A percentile compares a stretch with the other conserved stretches of the same genome.
These are phyloP conservation scores for Hansenula sp. DNA, from an alignment of 1,139 yeast genomes.

Conservation along the genomic window DNA sequence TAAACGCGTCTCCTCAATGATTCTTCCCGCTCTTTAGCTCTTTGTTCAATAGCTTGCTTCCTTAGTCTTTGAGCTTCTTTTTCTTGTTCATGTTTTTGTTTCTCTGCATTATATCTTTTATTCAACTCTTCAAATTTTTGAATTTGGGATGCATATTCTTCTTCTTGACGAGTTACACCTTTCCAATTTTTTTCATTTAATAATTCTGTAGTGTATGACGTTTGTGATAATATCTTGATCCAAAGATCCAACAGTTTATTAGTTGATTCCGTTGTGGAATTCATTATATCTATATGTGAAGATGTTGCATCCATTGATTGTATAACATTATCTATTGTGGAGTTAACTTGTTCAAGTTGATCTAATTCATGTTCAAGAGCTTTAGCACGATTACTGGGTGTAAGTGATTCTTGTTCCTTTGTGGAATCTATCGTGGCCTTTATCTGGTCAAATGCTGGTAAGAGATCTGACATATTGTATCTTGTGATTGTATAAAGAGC, in stretches of 20 bases:
- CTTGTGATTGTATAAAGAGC: too few species aligned
- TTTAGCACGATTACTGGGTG: slow-evolving; percentile 13
- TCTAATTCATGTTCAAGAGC: slow-evolving; percentile 21
- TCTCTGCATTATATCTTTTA: slow-evolving; percentile 14
- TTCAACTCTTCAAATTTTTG: slow-evolving; percentile 18
- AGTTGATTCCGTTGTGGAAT: slow-evolving; percentile 20
- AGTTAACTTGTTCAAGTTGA: slow-evolving; percentile 18
- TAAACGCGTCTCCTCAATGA: slow-evolving; percentile 21
- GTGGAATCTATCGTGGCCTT: slow-evolving; percentile 9
- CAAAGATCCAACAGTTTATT: slow-evolving; percentile 21
- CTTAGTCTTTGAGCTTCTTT: slow-evolving; percentile 10
- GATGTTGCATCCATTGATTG: slow-evolving; percentile 18
- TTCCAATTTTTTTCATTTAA: slow-evolving; percentile 21
- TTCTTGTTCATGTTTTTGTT: slow-evolving; percentile 17
- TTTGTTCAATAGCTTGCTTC: slow-evolving; percentile 12
- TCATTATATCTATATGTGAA: slow-evolving; percentile 13
- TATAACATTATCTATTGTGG: slow-evolving; percentile 17
- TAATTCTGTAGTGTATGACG: slow-evolving; percentile 19
- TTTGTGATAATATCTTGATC: slow-evolving; percentile 25
- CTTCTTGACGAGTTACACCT: slow-evolving; percentile 17
- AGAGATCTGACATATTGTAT: slow-evolving; percentile 8
- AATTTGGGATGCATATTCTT: slow-evolving; percentile 17
- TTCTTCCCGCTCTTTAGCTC: slow-evolving; percentile 18
- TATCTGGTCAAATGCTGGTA: slow-evolving; percentile 7
- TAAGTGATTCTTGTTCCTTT: slow-evolving; percentile 11